Percentiles rank a stretch among this genome's conserved stretches.
Evolutionary conservation across 1,284 basidiomycete genomes (phyloP).

Genomic region (Entoloma clypeatum): DNA sequence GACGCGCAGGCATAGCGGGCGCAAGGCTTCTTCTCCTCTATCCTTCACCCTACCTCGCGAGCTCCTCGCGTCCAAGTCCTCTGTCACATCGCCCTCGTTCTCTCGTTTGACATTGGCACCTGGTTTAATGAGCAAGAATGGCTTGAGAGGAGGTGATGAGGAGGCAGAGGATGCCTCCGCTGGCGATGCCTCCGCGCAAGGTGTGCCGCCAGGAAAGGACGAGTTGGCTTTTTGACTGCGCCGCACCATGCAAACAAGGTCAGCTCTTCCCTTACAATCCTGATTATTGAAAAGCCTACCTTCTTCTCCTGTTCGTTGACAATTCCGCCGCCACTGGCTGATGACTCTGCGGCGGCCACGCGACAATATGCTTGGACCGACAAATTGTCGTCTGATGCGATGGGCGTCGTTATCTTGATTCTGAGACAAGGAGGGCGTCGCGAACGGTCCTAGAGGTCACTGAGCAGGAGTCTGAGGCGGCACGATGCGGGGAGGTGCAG

Average conservation of each 20-base stretch:
- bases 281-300: conserved; percentile 25
- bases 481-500: conserved; percentile 22
- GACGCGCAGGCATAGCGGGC: no score
- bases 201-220: conserved; percentile 50
- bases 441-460: conserved; percentile 40
- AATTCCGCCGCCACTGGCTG: conserved; percentile 2
- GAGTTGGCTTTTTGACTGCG: conserved; percentile 46
- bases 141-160: neutral
- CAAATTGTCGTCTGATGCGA: conserved; percentile 28
- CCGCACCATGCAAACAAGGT: conserved; percentile 36
- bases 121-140: conserved; percentile 7
- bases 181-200: conserved; percentile 39
- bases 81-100: conserved; percentile 20
- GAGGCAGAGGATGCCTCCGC: conserved; percentile 17
- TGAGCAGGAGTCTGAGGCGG: conserved; percentile 24
- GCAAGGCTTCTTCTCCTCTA: conserved; percentile 49
- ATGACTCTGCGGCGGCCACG: conserved; percentile 30
- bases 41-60: conserved; percentile 59
- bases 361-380: conserved; percentile 48
- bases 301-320: conserved; percentile 46
- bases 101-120: conserved; percentile 5
- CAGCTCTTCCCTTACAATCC: neutral
- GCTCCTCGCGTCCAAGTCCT: conserved; percentile 44
- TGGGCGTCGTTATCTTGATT: conserved; percentile 2
- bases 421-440: conserved; percentile 42